Evolutionary conservation across 78 protist genomes (phyloP).

Genomic region (Dictyostelium citrinum): DNA sequence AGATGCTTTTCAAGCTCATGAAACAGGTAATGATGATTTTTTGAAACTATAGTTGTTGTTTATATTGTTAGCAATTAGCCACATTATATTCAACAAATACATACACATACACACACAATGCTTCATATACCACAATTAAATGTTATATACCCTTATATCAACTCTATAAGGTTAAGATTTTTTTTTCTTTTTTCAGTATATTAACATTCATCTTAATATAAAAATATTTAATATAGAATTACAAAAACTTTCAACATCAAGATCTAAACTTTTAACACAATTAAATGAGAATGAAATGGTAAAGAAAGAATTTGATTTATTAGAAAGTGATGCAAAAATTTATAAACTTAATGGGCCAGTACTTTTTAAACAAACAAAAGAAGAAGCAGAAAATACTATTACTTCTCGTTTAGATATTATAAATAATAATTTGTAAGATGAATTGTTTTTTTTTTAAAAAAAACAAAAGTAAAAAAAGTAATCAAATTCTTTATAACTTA

Average conservation of each 20-base stretch:
- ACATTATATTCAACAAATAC: too few relatives aligned
- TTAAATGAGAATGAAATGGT: slow-evolving; percentile 77
- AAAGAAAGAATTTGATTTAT: slow-evolving; percentile 76
- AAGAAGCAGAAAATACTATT: slow-evolving; percentile 61
- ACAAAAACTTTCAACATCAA: slow-evolving; percentile 19
- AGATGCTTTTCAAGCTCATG: slow-evolving; percentile 22
- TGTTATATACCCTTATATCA: too few relatives aligned
- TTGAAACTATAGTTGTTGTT: too few relatives aligned
- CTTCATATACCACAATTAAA: too few relatives aligned
- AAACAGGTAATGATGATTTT: not conserved
- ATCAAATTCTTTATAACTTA: not conserved
- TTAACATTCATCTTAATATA: too few relatives aligned
- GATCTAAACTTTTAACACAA: slow-evolving; percentile 75
- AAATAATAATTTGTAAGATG: slow-evolving; percentile 42
- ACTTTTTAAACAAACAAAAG: slow-evolving; percentile 73
- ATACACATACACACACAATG: not conserved
- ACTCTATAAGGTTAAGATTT: too few relatives aligned
- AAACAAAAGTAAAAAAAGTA: too few relatives aligned
- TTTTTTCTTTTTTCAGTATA: too few relatives aligned
- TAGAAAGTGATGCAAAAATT: slow-evolving; percentile 54
- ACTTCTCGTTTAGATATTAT: slow-evolving; percentile 47
- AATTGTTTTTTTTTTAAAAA: not conserved
- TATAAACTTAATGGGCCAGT: slow-evolving; percentile 77
- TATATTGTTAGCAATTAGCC: too few relatives aligned
- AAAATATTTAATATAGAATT: not conserved